These are phyloP conservation scores for Hypoxylon sp. DNA, from an alignment of 2,329 filamentous ascomycete species.

Conservation along the genomic window DNA sequence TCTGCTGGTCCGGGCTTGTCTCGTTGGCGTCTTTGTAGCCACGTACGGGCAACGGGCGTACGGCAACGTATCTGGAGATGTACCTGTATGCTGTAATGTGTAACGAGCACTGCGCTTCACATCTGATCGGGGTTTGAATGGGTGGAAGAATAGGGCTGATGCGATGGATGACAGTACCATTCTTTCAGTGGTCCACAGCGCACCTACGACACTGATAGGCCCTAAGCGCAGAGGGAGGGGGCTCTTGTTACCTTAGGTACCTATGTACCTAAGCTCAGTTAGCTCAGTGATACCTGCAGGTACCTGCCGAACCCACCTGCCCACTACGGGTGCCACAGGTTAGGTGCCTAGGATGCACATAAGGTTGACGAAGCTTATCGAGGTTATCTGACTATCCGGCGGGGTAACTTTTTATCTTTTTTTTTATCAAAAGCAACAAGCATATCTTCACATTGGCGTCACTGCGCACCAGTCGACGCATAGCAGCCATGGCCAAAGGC, in stretches of 20 bases:
- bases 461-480: neutral
- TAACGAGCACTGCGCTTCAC: neutral
- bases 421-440: neutral
- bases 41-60: slow-evolving; percentile 13
- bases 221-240: too few relatives aligned
- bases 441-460: neutral
- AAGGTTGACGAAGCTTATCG: too few relatives aligned
- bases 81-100: neutral
- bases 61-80: too few relatives aligned
- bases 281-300: neutral
- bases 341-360: too few relatives aligned
- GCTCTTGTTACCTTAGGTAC: too few relatives aligned
- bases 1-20: slow-evolving; percentile 1
- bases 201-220: neutral
- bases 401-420: neutral
- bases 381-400: neutral
- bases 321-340: too few relatives aligned
- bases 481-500: slow-evolving; percentile 47
- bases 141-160: slow-evolving; percentile 29
- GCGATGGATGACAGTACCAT: slow-evolving; percentile 21
- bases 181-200: slow-evolving; percentile 12
- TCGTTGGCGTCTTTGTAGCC: neutral
- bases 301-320: too few relatives aligned
- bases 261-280: neutral
- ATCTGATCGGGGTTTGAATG: too few relatives aligned